These are phyloP conservation scores for Lipomyces anomalus DNA, from an alignment of 805 yeast genomes.

Conservation along the genomic window DNA sequence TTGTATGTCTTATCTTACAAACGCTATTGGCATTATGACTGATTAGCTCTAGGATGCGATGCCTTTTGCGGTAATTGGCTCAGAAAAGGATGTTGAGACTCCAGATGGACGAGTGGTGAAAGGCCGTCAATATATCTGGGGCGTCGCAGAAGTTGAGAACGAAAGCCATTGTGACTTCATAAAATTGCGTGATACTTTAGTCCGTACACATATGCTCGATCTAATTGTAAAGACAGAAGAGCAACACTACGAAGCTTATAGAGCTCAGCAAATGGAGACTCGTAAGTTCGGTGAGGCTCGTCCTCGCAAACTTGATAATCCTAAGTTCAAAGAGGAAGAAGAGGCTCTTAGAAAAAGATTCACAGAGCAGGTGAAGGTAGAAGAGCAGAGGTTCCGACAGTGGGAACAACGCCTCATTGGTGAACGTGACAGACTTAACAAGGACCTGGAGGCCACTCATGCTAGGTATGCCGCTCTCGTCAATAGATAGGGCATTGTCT, in stretches of 20 bases:
- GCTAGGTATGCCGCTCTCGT: conserved; percentile 18
- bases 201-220: conserved; percentile 71
- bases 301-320: conserved; percentile 52
- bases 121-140: conserved; percentile 83
- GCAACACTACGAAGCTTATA: conserved; percentile 62
- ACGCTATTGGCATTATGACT: background rate
- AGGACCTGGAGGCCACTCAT: conserved; percentile 87
- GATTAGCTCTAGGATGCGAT: conserved; percentile 34
- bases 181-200: conserved; percentile 55
- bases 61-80: conserved; percentile 71
- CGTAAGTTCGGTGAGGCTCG: conserved; percentile 41
- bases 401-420: conserved; percentile 97
- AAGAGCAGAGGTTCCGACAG: conserved; percentile 94
- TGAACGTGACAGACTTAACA: conserved; percentile 89
- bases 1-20: conserved; percentile 1
- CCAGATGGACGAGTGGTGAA: conserved; percentile 48
- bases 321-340: conserved; percentile 94
- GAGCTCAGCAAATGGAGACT: conserved; percentile 51
- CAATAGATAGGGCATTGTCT: background rate
- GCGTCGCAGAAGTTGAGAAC: conserved; percentile 77
- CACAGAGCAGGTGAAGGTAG: conserved; percentile 94
- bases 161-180: conserved; percentile 70
- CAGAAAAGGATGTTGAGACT: conserved; percentile 46
- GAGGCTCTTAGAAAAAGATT: conserved; percentile 87
- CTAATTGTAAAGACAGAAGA: conserved; percentile 68